Conservation (phyloP, 2,329 filamentous ascomycete genomes). For the Ophiostoma novo-ulmi region DNA sequence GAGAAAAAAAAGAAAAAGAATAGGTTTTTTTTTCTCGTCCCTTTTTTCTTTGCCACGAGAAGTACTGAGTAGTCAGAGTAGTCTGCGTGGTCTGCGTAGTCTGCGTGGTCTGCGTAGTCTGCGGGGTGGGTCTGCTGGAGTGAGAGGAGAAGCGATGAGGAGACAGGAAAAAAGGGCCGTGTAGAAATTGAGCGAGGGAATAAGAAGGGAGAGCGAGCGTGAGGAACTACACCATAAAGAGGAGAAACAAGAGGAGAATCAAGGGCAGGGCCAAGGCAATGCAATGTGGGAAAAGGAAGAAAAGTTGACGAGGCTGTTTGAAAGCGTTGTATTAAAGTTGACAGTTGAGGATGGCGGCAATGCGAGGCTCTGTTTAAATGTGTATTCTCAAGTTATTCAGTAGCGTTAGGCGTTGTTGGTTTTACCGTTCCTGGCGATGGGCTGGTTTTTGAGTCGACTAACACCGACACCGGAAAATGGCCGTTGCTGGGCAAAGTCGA, state of each 20-base stretch:
- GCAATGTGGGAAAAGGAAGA: not conserved
- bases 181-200: constrained; percentile 6
- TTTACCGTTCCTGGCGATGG: constrained; percentile 14
- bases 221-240: not conserved
- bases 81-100: constrained; percentile 21
- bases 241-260: not conserved
- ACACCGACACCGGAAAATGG: not conserved
- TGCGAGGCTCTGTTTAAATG: constrained; percentile 17
- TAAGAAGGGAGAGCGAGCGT: constrained; percentile 4
- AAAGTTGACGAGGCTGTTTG: constrained; percentile 10
- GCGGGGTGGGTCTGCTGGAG: constrained; percentile 23
- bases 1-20: constrained; percentile 17
- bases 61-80: constrained; percentile 21
- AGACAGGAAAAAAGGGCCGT: constrained; percentile 9
- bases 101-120: constrained; percentile 22
- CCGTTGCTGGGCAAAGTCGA: not conserved
- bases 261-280: constrained; percentile 3
- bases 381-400: constrained; percentile 6
- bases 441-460: constrained; percentile 11
- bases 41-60: constrained; percentile 23
- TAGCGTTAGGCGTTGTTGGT: not conserved
- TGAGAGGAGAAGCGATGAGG: constrained; percentile 15
- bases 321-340: not conserved
- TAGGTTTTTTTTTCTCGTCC: constrained; percentile 5
- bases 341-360: constrained; percentile 5